Conservation (phyloP, 2,329 filamentous ascomycete genomes). For the Seiridium unicorne region DNA sequence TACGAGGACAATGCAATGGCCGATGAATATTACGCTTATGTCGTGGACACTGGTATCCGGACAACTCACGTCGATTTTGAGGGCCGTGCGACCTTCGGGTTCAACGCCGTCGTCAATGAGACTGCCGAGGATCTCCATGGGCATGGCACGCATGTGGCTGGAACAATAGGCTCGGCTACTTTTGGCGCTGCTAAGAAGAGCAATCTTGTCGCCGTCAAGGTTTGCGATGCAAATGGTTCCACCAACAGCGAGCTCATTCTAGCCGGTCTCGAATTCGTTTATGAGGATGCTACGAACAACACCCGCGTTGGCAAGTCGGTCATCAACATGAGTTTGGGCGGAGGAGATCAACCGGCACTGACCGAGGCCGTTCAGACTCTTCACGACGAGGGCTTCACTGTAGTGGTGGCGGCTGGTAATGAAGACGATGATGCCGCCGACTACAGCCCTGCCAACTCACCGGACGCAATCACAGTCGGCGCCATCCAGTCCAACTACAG, state of each 20-base stretch:
- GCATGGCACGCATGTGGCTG: constrained; percentile 42
- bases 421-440: constrained; percentile 16
- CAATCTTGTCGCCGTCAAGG: constrained; percentile 41
- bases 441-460: constrained; percentile 14
- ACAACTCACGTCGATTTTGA: constrained; percentile 37
- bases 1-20: too few relatives aligned
- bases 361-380: background rate
- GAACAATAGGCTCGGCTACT: constrained; percentile 34
- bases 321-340: constrained; percentile 23
- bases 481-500: constrained; percentile 12
- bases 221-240: constrained; percentile 26
- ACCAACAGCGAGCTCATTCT: constrained; percentile 10
- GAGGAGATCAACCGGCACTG: constrained; percentile 22
- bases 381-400: constrained; percentile 13
- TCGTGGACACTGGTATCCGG: constrained; percentile 50
- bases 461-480: constrained; percentile 18
- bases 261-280: constrained; percentile 26
- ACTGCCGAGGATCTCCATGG: constrained; percentile 30
- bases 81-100: constrained; percentile 27
- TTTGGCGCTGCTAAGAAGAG: constrained; percentile 39
- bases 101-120: constrained; percentile 11
- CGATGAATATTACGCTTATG: constrained; percentile 37
- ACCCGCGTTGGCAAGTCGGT: constrained; percentile 16
- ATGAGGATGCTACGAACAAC: constrained; percentile 10
- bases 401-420: constrained; percentile 20